These are phyloP conservation scores for Avicennia marina DNA, from an alignment of 257 asterid species.

Conservation along the genomic window DNA sequence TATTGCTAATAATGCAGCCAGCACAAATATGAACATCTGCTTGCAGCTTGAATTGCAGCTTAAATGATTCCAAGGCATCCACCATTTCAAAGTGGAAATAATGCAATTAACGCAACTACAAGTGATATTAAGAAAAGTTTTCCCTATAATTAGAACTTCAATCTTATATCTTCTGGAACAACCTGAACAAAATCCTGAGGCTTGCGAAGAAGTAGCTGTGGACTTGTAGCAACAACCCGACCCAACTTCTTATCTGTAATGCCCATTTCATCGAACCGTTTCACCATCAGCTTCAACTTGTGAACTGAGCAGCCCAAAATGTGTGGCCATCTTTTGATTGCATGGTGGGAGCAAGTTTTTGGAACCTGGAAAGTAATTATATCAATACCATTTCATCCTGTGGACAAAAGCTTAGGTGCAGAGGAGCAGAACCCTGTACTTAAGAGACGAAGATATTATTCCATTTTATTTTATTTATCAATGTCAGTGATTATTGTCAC, in stretches of 20 bases:
- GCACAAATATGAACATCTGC: too few species aligned
- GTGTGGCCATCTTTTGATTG: constrained; percentile 70
- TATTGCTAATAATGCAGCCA: too few species aligned
- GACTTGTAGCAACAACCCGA: constrained; percentile 66
- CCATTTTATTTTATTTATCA: background rate
- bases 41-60: too few species aligned
- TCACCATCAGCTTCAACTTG: constrained; percentile 65
- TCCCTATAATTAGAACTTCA: background rate
- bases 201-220: constrained; percentile 71
- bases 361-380: constrained; percentile 56
- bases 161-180: constrained; percentile 17
- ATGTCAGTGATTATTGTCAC: background rate
- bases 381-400: constrained; percentile 2
- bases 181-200: constrained; percentile 85
- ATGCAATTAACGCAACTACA: too few species aligned
- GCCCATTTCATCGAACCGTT: constrained; percentile 42
- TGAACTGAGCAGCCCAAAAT: constrained; percentile 71
- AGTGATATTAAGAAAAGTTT: too few species aligned
- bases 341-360: constrained; percentile 38
- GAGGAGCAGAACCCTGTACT: background rate
- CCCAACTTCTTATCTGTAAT: constrained; percentile 65
- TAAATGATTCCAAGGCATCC: too few species aligned
- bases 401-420: background rate
- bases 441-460: background rate
- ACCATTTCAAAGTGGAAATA: too few species aligned